A percentile compares a stretch with the other conserved stretches of the same genome.
Conservation (phyloP, 768 basidiomycete genomes). For the Hemileccinum impolitum region DNA sequence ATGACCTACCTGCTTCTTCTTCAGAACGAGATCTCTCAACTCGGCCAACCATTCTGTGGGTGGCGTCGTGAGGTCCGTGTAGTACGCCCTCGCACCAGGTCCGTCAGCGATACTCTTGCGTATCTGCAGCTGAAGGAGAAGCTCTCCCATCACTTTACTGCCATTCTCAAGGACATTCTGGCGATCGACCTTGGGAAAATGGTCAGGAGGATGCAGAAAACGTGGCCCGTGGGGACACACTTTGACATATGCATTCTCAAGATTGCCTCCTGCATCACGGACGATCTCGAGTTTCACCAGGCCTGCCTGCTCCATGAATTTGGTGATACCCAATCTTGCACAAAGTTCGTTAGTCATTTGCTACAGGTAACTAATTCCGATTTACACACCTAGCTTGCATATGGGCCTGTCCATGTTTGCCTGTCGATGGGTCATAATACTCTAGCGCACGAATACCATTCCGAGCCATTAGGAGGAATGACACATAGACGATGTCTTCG, state of each 20-base stretch:
- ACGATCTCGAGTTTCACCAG: constrained; percentile 70
- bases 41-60: constrained; percentile 68
- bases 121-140: constrained; percentile 78
- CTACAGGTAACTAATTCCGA: background rate
- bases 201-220: background rate
- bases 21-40: constrained; percentile 72
- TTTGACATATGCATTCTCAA: constrained; percentile 68
- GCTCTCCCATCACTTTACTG: constrained; percentile 62
- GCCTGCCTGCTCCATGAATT: constrained; percentile 68
- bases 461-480: constrained; percentile 85
- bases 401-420: constrained; percentile 86
- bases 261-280: constrained; percentile 49
- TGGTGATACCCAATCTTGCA: constrained; percentile 73
- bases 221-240: constrained; percentile 37
- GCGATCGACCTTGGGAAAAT: constrained; percentile 59
- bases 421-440: constrained; percentile 74
- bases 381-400: constrained; percentile 78
- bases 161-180: constrained; percentile 62
- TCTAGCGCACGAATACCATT: constrained; percentile 76
- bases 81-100: constrained; percentile 72
- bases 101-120: constrained; percentile 86
- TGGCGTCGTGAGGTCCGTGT: constrained; percentile 76
- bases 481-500: constrained; percentile 77
- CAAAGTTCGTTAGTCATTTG: background rate
- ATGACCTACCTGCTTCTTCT: constrained; percentile 66